Evolutionary conservation across 108 stramenopile species (phyloP).

Genomic region (Cyclostephanos invisitatus): DNA sequence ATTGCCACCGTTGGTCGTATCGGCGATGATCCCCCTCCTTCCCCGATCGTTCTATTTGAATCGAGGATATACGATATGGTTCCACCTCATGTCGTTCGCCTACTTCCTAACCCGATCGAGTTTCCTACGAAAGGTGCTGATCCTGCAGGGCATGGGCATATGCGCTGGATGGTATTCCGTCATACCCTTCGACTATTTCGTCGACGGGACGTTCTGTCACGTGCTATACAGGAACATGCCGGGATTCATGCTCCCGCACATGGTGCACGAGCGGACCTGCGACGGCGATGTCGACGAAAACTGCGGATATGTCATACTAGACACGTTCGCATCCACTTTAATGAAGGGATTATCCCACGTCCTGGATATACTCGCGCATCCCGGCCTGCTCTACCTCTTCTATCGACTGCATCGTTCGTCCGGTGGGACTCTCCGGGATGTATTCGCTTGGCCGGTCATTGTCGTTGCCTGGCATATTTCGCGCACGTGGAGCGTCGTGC

Average conservation of each 20-base stretch:
- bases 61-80: constrained; percentile 65
- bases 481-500: constrained; percentile 51
- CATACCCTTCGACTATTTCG: constrained; percentile 33
- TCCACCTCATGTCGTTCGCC: constrained; percentile 46
- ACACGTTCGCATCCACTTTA: constrained; percentile 15
- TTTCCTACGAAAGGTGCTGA: constrained; percentile 45
- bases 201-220: constrained; percentile 47
- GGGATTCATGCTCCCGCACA: constrained; percentile 15
- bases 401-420: constrained; percentile 27
- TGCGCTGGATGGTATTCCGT: constrained; percentile 61
- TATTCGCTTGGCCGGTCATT: constrained; percentile 51
- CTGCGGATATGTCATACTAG: constrained; percentile 13
- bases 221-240: constrained; percentile 65
- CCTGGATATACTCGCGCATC: constrained; percentile 58
- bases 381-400: constrained; percentile 53
- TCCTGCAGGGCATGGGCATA: constrained; percentile 43
- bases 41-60: constrained; percentile 48
- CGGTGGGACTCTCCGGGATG: constrained; percentile 21
- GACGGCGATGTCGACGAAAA: background rate
- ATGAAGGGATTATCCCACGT: constrained; percentile 46
- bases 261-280: constrained; percentile 19
- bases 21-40: constrained; percentile 26
- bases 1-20: constrained; percentile 17
- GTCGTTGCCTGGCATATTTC: constrained; percentile 43
- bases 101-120: constrained; percentile 39